Percentiles rank a stretch among this genome's conserved stretches.
These are phyloP conservation scores for Oidium heveae DNA, from an alignment of 2,329 filamentous ascomycete genomes.

Conservation along the genomic window DNA sequence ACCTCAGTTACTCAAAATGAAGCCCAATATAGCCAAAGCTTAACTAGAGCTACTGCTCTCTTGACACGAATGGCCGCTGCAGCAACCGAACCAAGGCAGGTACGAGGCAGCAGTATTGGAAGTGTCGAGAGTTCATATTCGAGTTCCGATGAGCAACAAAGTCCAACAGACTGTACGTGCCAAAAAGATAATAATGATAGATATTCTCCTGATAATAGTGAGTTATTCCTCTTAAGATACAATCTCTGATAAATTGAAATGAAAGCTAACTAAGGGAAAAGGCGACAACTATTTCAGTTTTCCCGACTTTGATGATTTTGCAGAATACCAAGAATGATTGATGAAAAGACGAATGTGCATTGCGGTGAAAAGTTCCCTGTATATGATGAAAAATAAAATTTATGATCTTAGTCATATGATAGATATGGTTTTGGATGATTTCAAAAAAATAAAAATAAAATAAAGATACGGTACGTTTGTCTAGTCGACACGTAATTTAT, in stretches of 20 bases:
- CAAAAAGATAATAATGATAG: background rate
- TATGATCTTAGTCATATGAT: too few species aligned
- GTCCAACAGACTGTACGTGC: slow-evolving; percentile 2
- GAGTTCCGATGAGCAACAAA: slow-evolving; percentile 5
- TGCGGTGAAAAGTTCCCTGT: too few species aligned
- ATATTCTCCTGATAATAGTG: background rate
- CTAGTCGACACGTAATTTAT: too few species aligned
- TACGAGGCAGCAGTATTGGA: slow-evolving; percentile 4
- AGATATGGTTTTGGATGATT: too few species aligned
- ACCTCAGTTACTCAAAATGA: slow-evolving; percentile 27
- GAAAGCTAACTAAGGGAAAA: slow-evolving; percentile 2
- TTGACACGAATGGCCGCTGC: slow-evolving; percentile 27
- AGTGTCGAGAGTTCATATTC: slow-evolving; percentile 7
- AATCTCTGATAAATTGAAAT: background rate
- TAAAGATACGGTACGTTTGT: too few species aligned
- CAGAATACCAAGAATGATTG: too few species aligned
- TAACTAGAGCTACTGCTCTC: slow-evolving; percentile 26
- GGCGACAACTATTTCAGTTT: slow-evolving; percentile 44
- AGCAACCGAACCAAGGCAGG: slow-evolving; percentile 16
- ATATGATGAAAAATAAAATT: too few species aligned
- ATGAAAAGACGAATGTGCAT: too few species aligned
- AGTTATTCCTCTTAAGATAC: background rate
- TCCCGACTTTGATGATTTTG: slow-evolving; percentile 43
- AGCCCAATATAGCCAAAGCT: slow-evolving; percentile 23
- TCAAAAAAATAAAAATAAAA: too few species aligned